A percentile compares a stretch with the other conserved stretches of the same genome.
phyloP scores from a whole-genome alignment of 768 basidiomycete genomes.

The Leccinum subgranulosum region DNA sequence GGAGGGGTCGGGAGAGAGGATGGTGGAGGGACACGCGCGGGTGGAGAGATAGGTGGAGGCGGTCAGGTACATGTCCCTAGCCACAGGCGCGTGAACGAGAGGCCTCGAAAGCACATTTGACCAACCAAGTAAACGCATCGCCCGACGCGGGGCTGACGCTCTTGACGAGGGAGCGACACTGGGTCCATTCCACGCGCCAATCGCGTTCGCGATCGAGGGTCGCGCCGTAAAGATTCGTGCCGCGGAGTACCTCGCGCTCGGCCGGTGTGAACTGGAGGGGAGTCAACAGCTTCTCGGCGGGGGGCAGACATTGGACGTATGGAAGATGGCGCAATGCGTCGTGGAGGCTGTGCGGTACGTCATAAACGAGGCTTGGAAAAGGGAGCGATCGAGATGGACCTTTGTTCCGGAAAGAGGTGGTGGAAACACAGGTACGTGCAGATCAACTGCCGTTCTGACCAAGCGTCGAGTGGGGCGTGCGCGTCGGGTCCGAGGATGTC shows the following conservation, averaged over 20 bases:
- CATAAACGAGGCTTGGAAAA: neutral
- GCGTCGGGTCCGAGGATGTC: conserved; percentile 33
- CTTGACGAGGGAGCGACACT: conserved; percentile 39
- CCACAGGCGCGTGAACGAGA: conserved; percentile 21
- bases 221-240: conserved; percentile 80
- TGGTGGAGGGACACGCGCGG: conserved; percentile 83
- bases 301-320: conserved; percentile 65
- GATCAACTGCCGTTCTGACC: conserved; percentile 64
- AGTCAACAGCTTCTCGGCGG: conserved; percentile 54
- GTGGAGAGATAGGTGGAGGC: conserved; percentile 81
- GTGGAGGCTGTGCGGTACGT: conserved; percentile 6
- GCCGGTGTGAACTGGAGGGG: conserved; percentile 64
- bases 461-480: conserved; percentile 28
- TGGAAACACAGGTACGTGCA: conserved; percentile 66
- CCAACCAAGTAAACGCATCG: conserved; percentile 65
- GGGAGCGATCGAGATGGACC: conserved; percentile 22
- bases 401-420: conserved; percentile 44
- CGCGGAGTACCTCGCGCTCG: conserved; percentile 67
- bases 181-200: conserved; percentile 62
- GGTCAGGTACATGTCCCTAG: conserved; percentile 69
- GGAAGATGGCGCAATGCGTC: conserved; percentile 40
- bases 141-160: conserved; percentile 36
- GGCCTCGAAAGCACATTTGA: neutral
- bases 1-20: conserved; percentile 59
- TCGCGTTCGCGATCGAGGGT: conserved; percentile 60